Base-by-base conservation (phyloP, 2,329 filamentous ascomycete genomes). In the Pestalotiopsis fici region DNA sequence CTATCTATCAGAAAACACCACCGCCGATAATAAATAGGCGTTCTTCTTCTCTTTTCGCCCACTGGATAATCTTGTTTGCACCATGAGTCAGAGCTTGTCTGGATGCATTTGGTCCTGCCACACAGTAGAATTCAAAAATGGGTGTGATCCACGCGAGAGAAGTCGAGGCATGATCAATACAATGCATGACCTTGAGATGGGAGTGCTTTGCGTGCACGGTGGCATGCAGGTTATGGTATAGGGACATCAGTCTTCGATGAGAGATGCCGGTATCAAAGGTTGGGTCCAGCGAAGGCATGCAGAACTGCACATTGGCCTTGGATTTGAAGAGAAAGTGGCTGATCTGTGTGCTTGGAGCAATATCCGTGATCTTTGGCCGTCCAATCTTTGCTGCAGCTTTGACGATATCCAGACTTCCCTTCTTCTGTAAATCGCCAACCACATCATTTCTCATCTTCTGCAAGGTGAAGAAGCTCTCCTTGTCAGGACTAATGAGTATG, bases 261-360 rank as follows among this genome's bases (percentile, higher is more conserved):
- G 89, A 85, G 59, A 93, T 82, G 3, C 87, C 77, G 23, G 75
- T 72, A 47, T 72, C 73, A 74, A 96, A 96, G 66, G 90, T 83
- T 0, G 93, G 91, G 11, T 89, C 85, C 69, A 94, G 91, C 0
- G 93, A 90, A 1, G 95, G 92, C 93, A 97, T 97, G 72, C 90
- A 92, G 79, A 98, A 99, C 78, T 99, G 97, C 31, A 99, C 96
- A 74, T 99, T 97, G 23, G 91, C 90, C 68, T 93, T 89, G 18
- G 93, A 97, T 80, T 98, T 99, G 85, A 97, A 99, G 21, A 99
- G 82, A 76, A 98, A 99, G 82, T 99, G 96, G 72, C 92, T 91
- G 64, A 98, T 83, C 37, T 92, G 90, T 18, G 91, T 93, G 27
- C 92, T 93, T 0, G 94, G 93, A 1, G 94, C 87, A 67, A 99